A percentile compares a stretch with the other conserved stretches of the same genome.
phyloP scores from a whole-genome alignment of 768 basidiomycete species.

The Phylloporus scabripes region DNA sequence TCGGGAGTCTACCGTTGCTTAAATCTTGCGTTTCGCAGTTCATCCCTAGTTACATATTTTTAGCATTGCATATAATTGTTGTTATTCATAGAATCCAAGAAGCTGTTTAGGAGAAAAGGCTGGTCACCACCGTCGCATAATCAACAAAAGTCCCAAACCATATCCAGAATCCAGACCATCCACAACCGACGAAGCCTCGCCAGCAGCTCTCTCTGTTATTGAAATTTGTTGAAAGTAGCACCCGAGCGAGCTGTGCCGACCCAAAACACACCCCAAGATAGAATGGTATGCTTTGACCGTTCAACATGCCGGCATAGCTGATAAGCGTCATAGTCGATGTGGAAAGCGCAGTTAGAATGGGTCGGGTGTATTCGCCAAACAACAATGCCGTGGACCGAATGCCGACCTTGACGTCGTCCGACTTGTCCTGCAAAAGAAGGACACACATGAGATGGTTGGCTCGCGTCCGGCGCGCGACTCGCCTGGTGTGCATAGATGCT shows the following conservation, averaged over 20 bases:
- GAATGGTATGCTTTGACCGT: conserved; percentile 71
- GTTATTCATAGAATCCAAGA: neutral
- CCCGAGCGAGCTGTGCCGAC: conserved; percentile 68
- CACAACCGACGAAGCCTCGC: conserved; percentile 84
- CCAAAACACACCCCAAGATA: conserved; percentile 74
- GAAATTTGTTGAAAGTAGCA: conserved; percentile 72
- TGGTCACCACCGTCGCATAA: conserved; percentile 37
- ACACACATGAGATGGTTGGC: neutral
- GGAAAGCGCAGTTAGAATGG: conserved; percentile 72
- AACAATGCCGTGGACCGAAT: conserved; percentile 94
- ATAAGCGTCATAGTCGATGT: conserved; percentile 67
- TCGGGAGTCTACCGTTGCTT: neutral
- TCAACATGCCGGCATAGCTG: conserved; percentile 74
- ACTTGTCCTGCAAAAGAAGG: conserved; percentile 69
- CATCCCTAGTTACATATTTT: neutral
- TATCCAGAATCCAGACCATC: conserved; percentile 83
- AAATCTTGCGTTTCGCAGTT: neutral
- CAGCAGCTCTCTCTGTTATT: conserved; percentile 76
- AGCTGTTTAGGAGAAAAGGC: conserved; percentile 5
- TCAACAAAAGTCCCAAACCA: conserved; percentile 79
- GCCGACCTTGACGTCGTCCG: conserved; percentile 79
- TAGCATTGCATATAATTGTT: neutral
- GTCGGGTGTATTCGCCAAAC: conserved; percentile 72
- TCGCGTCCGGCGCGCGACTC: conserved; percentile 1
- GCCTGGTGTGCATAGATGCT: conserved; percentile 98